Evolutionary conservation across 495 filamentous ascomycete species (phyloP).

Genomic region (Thozetella sp.): DNA sequence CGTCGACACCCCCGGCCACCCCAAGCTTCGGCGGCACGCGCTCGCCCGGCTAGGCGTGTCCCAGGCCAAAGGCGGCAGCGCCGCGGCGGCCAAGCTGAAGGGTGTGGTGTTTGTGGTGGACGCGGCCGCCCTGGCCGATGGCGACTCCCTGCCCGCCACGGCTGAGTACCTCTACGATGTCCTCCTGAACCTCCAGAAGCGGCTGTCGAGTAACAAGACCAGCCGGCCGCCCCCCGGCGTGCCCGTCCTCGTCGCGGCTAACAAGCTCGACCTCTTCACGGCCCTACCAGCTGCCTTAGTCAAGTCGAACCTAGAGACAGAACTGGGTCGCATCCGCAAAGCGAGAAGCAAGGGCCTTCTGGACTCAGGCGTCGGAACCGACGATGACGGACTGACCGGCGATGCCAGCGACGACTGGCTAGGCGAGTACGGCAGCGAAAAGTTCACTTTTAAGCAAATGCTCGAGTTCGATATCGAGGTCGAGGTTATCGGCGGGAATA

Average conservation of each 20-base stretch:
- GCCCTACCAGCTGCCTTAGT: conserved; percentile 82
- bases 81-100: conserved; percentile 55
- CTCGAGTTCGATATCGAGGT: conserved; percentile 80
- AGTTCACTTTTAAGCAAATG: conserved; percentile 81
- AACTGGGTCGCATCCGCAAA: conserved; percentile 78
- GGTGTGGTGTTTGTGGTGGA: conserved; percentile 91
- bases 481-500: conserved; percentile 77
- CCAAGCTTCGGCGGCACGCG: conserved; percentile 77
- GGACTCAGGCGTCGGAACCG: conserved; percentile 68
- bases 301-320: conserved; percentile 72
- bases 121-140: conserved; percentile 68
- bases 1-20: conserved; percentile 91
- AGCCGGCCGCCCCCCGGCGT: conserved; percentile 63
- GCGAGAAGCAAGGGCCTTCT: conserved; percentile 79
- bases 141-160: conserved; percentile 33
- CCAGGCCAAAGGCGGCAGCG: conserved; percentile 53
- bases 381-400: conserved; percentile 39
- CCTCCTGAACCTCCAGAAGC: conserved; percentile 78
- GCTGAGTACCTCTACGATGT: conserved; percentile 79
- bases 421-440: conserved; percentile 73
- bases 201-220: conserved; percentile 54
- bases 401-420: conserved; percentile 82
- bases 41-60: conserved; percentile 56
- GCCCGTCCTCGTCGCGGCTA: conserved; percentile 82
- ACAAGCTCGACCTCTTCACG: conserved; percentile 95